These are phyloP conservation scores for Mycocentrospora acerina DNA, from an alignment of 2,329 filamentous ascomycete genomes.

Conservation along the genomic window DNA sequence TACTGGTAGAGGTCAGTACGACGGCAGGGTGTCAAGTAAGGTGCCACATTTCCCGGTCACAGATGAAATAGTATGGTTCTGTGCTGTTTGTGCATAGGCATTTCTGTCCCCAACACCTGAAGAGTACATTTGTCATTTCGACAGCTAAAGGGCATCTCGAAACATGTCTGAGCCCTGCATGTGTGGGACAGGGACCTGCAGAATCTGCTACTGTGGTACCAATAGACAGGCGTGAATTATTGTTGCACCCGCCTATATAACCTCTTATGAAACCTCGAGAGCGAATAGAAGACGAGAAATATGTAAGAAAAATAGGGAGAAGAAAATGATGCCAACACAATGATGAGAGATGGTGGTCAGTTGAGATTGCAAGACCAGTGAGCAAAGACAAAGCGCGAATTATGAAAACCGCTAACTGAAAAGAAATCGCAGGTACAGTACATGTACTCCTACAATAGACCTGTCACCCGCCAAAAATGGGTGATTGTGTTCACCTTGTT, in stretches of 20 bases:
- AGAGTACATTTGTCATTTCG: no score
- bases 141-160: background rate
- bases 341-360: conserved; percentile 1
- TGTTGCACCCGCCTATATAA: conserved; percentile 16
- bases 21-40: conserved; percentile 15
- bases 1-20: conserved; percentile 8
- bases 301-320: background rate
- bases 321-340: background rate
- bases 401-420: conserved; percentile 6
- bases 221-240: conserved; percentile 6
- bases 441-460: conserved; percentile 11
- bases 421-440: conserved; percentile 3
- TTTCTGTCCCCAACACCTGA: no score
- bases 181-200: conserved; percentile 13
- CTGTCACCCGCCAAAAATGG: conserved; percentile 24
- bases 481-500: conserved; percentile 14
- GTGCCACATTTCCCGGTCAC: conserved; percentile 3
- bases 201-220: conserved; percentile 12
- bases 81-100: conserved; percentile 4
- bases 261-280: conserved; percentile 7
- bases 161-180: conserved; percentile 1
- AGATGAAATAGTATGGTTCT: conserved; percentile 5
- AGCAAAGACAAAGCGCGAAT: background rate
- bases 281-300: no score
- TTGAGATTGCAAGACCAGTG: background rate